Base-by-base conservation (phyloP, 225 moss, liverwort and hornwort genomes). In the Pseudisothecium myosuroides region DNA sequence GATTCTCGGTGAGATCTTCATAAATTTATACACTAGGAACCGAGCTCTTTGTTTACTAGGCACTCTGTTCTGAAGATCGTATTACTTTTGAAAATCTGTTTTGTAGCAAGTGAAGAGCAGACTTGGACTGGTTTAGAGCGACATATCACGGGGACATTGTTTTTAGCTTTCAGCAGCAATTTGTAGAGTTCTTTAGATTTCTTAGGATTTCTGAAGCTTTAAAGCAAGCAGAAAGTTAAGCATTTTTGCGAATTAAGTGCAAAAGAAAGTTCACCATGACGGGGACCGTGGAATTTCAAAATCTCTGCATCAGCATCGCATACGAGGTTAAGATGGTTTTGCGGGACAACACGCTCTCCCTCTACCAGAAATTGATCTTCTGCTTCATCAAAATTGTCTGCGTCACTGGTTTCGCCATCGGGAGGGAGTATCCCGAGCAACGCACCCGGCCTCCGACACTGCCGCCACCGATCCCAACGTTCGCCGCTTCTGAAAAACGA, bases 381-480 rank as follows among this genome's bases (percentile, higher is more conserved):
- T 92, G 93, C 88, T 73, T 93, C 45, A 67, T 94, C 73, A 94
- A 94, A 76, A 94, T 94, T 59, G 64, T 94, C 19, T 91, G 93
- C 76, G 94, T 94, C 49, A 92, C 89, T 80, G 94, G 94, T 54
- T 94, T 94, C 68, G 90, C 91, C 34, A n/a, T 94, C 6, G 93
- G 94, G 61, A 91, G 94, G 82, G 91, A 90, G 88, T 43, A 45
- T 83, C 94, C 94, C 22, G 94, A 94, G 90, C 78, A 92, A 68
- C 92, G 94, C 45, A 92, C 86, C 17, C 88, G 88, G n/a, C 66
- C 87, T 61, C 93, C 94, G 26, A 89, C 87, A 82, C 89, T 94
- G 66, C 93, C 92, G 64, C 93, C 93, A 28, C 89, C 93, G 79
- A 91, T 93, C 60, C 92, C 91, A 24, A 88, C 82, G 12, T 93